Percentiles rank a stretch among this genome's conserved stretches.
phyloP scores from a whole-genome alignment of 1,284 basidiomycete species.

The Inonotus obliquus region DNA sequence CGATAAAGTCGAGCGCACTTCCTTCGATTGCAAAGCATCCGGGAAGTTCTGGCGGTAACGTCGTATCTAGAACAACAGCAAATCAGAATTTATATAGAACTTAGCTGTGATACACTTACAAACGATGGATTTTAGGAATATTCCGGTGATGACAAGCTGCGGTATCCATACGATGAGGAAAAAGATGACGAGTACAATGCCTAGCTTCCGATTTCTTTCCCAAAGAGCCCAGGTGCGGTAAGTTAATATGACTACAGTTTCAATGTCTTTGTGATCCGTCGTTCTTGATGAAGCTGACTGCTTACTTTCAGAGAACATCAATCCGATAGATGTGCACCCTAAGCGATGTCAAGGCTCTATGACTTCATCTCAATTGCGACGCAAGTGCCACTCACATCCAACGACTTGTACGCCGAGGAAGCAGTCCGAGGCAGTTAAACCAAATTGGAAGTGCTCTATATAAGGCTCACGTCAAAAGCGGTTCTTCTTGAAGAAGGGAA shows the following conservation, averaged over 20 bases:
- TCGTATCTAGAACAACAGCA: background rate
- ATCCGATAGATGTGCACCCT: background rate
- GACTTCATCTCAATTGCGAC: too few species aligned
- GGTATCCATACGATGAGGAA: background rate
- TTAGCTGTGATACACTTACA: background rate
- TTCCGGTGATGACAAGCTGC: background rate
- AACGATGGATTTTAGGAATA: background rate
- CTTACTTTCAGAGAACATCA: background rate
- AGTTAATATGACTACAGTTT: background rate
- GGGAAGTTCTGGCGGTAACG: background rate
- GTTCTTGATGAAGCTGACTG: background rate
- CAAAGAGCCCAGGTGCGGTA: conserved; percentile 15
- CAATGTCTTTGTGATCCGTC: background rate
- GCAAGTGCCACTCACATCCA: background rate
- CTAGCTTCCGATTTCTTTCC: background rate
- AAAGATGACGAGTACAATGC: conserved; percentile 2
- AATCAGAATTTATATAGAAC: background rate
- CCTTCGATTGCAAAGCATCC: background rate
- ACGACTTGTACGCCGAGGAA: background rate
- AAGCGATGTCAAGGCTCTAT: too few species aligned
- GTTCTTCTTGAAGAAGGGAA: background rate
- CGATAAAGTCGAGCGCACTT: background rate
- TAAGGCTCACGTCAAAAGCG: background rate
- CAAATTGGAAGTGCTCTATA: background rate
- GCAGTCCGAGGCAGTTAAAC: background rate